Evolutionary conservation across 1,139 yeast species (phyloP), one percentile per base, ranked within the genome.

Genomic region (Blastobotrys niveus): DNA sequence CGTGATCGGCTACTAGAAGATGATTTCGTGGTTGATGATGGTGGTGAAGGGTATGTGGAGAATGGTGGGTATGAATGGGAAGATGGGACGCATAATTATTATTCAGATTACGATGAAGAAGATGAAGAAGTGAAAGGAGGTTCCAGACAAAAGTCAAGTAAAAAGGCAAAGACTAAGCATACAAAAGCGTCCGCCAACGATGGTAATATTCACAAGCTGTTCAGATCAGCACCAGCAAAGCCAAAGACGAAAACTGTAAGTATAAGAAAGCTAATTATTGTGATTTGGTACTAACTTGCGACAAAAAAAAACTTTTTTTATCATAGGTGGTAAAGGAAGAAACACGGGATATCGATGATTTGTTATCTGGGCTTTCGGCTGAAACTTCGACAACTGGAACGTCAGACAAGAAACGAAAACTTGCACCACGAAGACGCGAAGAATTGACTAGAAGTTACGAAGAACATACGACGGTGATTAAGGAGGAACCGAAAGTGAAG

Each of bases 41-140:
- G 82, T 52, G 95, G 95, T 12, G 82, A 80, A 53, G 93, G 93
- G 0, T 91, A 91, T 59, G 89, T 86, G 1, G 96, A 91, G 57
- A 84, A 83, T 40, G 97, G 97, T 43, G 86, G 75, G 12, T 94
- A 89, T 56, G 95, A 87, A 51, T 85, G 95, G 94, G 88, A 80
- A 45, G 76, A 70, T 30, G 65, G 71, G 9, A 67, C 71, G 8
- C 67, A 78, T 43, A 71, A 74, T 12, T 76, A 76, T 56, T 74
- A 74, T 45, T 75, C 78, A 0, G 82, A 77, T 42, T 80, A 74
- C 36, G 80, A 74, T 8, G 72, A 64, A 1, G 66, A n/a, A n/a
- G n/a, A n/a, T n/a, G n/a, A n/a, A n/a, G n/a, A n/a, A n/a, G n/a
- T n/a, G n/a, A n/a, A n/a, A n/a, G 59, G 1, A 63, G 15, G 55